Percentiles rank a stretch among this genome's conserved stretches.
Evolutionary conservation across 345 rosid species (phyloP).

Genomic region (Salix arbutifolia): DNA sequence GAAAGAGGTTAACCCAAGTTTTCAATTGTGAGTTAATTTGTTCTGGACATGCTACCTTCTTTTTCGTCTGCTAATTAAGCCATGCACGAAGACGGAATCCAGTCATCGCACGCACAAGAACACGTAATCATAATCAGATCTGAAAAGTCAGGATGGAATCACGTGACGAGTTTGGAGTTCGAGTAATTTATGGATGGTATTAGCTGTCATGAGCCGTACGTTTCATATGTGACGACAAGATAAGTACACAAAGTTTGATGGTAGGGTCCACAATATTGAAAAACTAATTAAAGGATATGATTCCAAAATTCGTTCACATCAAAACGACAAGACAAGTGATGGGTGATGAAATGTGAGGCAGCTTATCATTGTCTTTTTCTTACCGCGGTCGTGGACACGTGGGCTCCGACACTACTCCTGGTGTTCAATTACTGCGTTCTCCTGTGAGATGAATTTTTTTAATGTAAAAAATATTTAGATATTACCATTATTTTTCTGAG

Average conservation of each 20-base stretch:
- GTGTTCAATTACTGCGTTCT: no score
- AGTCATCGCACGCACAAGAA: neutral
- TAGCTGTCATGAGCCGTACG: neutral
- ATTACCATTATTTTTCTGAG: no score
- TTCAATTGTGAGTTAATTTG: neutral
- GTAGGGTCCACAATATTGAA: neutral
- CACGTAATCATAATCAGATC: no score
- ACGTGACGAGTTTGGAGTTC: neutral
- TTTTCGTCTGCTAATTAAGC: neutral
- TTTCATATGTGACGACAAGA: neutral
- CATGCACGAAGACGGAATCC: neutral
- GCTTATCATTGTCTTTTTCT: neutral
- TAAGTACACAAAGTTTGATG: neutral
- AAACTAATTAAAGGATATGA: neutral
- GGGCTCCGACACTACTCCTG: no score
- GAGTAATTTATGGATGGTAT: neutral
- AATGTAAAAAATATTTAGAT: no score
- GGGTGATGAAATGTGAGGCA: neutral
- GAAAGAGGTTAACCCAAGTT: no score
- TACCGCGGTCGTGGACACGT: no score
- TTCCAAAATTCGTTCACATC: neutral
- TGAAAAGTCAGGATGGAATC: neutral
- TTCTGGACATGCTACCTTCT: neutral
- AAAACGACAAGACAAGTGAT: neutral
- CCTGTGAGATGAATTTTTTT: no score